Evolutionary conservation across 2,329 filamentous ascomycete species (phyloP), one percentile per base, ranked within the genome.

Genomic region (Fusarium caatingaense): DNA sequence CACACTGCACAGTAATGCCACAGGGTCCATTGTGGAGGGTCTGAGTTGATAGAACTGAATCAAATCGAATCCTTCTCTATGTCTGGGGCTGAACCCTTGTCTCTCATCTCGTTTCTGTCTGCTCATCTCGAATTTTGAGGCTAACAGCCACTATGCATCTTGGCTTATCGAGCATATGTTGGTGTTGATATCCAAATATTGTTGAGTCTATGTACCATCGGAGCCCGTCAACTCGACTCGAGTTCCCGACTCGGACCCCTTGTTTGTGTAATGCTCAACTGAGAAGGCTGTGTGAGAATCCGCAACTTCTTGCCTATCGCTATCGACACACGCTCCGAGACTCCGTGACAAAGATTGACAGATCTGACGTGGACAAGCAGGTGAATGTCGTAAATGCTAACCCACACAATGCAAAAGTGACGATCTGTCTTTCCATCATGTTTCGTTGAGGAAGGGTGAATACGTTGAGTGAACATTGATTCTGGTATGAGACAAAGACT

Each of bases 11-110:
- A 28, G 58, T 30, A 44, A 41, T 60, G 46, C 47, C 64, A 37
- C 30, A 71, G 67, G 67, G 68, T 61, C 58, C 51, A 68, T 37
- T 30, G 32, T 57, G 55, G 53, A 60, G 62, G 56, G 50, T 60
- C 23, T 28, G 34, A 37, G 30, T 32, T 37, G 34, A 37, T 37
- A 18, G 34, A 37, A 50, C 6, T 9, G n/a, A 51, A 51, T 51
- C 49, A n/a, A 51, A 41, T 51, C 32, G 51, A 62, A 53, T 54
- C 32, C 27, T 51, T 60, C 44, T 44, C 48, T 44, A 48, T 27
- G 49, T 53, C 32, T 53, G 54, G 37, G 62, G 53, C 54, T 54
- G 58, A 57, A 57, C 46, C 63, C 66, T 63, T 63, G 61, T 70
- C 49, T 64, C 42, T 60, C 32, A 30, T 48, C 48, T 53, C 42